A percentile compares a stretch with the other conserved stretches of the same genome.
phyloP scores from a whole-genome alignment of 208 protist species.

The Kentomonas sorsogonicus region DNA sequence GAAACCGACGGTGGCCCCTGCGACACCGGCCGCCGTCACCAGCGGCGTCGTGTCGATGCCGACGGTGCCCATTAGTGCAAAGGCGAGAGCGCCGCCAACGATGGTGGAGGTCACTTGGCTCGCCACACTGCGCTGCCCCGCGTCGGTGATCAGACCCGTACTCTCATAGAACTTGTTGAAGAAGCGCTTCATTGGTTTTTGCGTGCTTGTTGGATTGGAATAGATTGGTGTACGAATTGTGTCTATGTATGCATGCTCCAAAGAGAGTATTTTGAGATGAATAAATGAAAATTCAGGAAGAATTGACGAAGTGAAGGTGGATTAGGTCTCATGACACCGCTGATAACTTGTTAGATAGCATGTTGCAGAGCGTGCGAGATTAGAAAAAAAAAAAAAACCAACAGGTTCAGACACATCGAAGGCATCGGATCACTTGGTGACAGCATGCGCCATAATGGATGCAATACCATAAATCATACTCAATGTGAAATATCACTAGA shows the following conservation, averaged over 20 bases:
- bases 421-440: too few species aligned
- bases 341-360: too few species aligned
- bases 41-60: slow-evolving; percentile 74
- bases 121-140: slow-evolving; percentile 66
- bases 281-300: too few species aligned
- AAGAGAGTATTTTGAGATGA: too few species aligned
- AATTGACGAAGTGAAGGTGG: too few species aligned
- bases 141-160: slow-evolving; percentile 62
- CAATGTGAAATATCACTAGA: too few species aligned
- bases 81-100: slow-evolving; percentile 47
- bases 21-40: slow-evolving; percentile 68
- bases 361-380: background rate
- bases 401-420: too few species aligned
- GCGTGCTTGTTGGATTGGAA: too few species aligned
- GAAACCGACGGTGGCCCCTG: slow-evolving; percentile 80
- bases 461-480: too few species aligned
- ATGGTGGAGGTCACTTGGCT: slow-evolving; percentile 48
- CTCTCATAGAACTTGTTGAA: slow-evolving; percentile 66
- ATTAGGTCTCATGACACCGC: too few species aligned
- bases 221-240: too few species aligned
- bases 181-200: slow-evolving; percentile 67
- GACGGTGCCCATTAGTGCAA: slow-evolving; percentile 64
- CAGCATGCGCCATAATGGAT: too few species aligned
- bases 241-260: background rate
- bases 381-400: slow-evolving; percentile 9